These are phyloP conservation scores for Geotrichum phurueaensis DNA, from an alignment of 1,139 yeast genomes.

Conservation along the genomic window DNA sequence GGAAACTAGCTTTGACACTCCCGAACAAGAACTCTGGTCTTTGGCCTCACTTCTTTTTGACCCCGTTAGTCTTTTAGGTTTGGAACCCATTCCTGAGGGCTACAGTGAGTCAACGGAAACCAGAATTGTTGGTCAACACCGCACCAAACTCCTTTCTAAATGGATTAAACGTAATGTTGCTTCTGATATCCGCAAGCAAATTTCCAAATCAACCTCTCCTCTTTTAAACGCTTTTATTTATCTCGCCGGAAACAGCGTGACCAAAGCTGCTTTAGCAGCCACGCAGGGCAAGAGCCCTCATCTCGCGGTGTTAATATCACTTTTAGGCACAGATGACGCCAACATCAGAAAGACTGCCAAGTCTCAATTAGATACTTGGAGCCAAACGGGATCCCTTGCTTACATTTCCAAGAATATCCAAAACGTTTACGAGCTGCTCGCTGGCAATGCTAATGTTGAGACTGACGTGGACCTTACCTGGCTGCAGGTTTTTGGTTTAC, in stretches of 20 bases:
- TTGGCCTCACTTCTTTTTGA: slow-evolving; percentile 59
- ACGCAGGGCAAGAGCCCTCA: slow-evolving; percentile 56
- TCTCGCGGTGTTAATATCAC: slow-evolving; percentile 61
- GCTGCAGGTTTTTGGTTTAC: slow-evolving; percentile 55
- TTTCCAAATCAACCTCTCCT: slow-evolving; percentile 30
- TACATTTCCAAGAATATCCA: slow-evolving; percentile 50
- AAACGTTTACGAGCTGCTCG: slow-evolving; percentile 57
- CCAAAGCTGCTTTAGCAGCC: slow-evolving; percentile 58
- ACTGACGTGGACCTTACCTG: slow-evolving; percentile 50
- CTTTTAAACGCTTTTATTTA: slow-evolving; percentile 48
- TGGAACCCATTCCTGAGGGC: slow-evolving; percentile 21
- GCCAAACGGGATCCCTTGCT: slow-evolving; percentile 36
- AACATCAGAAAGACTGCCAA: slow-evolving; percentile 51
- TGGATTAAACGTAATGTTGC: slow-evolving; percentile 56
- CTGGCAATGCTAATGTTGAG: slow-evolving; percentile 43
- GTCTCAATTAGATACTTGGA: slow-evolving; percentile 65
- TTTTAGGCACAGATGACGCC: slow-evolving; percentile 56
- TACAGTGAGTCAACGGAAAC: slow-evolving; percentile 30
- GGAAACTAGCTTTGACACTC: not conserved
- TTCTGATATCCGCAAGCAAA: slow-evolving; percentile 39
- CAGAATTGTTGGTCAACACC: slow-evolving; percentile 38
- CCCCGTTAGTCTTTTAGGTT: slow-evolving; percentile 30
- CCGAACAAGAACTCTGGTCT: slow-evolving; percentile 39
- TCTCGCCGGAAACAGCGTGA: slow-evolving; percentile 51
- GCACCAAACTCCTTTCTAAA: slow-evolving; percentile 44